These are phyloP conservation scores for Nakataea oryzae DNA, from an alignment of 2,329 filamentous ascomycete species.

Conservation along the genomic window DNA sequence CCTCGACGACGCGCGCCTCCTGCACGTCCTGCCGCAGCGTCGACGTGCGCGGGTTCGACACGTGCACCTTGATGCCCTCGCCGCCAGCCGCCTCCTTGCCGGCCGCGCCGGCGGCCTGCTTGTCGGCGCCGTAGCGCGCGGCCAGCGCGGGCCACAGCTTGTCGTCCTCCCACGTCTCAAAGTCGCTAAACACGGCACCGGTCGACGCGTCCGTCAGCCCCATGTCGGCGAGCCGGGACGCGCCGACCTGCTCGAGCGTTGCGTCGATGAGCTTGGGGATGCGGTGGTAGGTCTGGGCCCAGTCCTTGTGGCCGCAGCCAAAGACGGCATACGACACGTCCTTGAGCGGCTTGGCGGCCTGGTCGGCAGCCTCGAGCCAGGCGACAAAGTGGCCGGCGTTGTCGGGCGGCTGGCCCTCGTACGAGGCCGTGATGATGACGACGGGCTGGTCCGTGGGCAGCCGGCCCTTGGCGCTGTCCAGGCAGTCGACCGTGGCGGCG, in stretches of 20 bases:
- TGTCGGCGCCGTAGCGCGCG: constrained; percentile 7
- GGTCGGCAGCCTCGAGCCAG: constrained; percentile 45
- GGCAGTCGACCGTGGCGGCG: constrained; percentile 33
- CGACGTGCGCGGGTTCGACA: constrained; percentile 41
- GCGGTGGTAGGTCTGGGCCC: constrained; percentile 51
- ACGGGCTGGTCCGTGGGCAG: constrained; percentile 47
- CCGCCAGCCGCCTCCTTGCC: constrained; percentile 9
- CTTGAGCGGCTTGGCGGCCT: constrained; percentile 35
- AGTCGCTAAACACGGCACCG: constrained; percentile 51
- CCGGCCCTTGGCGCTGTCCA: constrained; percentile 51
- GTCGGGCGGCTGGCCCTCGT: constrained; percentile 61
- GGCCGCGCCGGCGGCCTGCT: constrained; percentile 16
- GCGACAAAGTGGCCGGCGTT: constrained; percentile 58
- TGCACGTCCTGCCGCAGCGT: constrained; percentile 49
- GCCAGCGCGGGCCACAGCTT: constrained; percentile 34
- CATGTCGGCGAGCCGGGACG: constrained; percentile 31
- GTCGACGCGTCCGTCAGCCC: constrained; percentile 47
- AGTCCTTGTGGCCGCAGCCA: constrained; percentile 49
- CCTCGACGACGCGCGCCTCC: constrained; percentile 45
- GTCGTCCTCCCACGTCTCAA: constrained; percentile 26
- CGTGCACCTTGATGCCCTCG: constrained; percentile 29
- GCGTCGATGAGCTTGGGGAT: constrained; percentile 52
- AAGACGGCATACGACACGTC: constrained; percentile 56
- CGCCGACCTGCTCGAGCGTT: constrained; percentile 35
- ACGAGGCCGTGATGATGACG: constrained; percentile 51